Conservation (phyloP, 306 rosid species). For the Morella rubra region DNA sequence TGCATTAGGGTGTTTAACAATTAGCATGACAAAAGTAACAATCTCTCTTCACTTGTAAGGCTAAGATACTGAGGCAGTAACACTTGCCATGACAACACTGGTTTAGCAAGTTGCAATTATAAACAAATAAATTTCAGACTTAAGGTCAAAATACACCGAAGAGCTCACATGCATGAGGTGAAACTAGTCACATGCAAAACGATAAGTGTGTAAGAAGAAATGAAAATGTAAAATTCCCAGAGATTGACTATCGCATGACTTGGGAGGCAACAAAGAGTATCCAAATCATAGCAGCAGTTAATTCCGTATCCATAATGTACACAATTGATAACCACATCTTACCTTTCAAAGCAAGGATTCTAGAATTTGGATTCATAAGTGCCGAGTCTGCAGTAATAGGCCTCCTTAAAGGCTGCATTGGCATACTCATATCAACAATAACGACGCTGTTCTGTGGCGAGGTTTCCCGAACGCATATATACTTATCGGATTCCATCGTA, state of each 20-base stretch:
- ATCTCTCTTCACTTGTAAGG: not conserved
- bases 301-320: not conserved
- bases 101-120: not conserved
- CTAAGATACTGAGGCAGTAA: not conserved
- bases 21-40: not conserved
- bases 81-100: not conserved
- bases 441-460: constrained; percentile 93
- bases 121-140: not conserved
- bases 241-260: not conserved
- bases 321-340: constrained; percentile 12
- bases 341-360: constrained; percentile 96
- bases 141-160: not conserved
- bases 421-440: constrained; percentile 89
- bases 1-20: not conserved
- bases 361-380: constrained; percentile 94
- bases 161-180: not conserved
- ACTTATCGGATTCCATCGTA: constrained; percentile 97
- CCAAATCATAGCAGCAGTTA: constrained; percentile 5
- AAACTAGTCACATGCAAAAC: not conserved
- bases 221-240: not conserved
- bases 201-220: not conserved
- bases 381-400: constrained; percentile 96
- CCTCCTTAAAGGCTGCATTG: constrained; percentile 93
- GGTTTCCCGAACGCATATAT: constrained; percentile 89
- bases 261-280: not conserved